phyloP scores from a whole-genome alignment of 1,284 basidiomycete genomes.

The Papiliotrema flavescens region DNA sequence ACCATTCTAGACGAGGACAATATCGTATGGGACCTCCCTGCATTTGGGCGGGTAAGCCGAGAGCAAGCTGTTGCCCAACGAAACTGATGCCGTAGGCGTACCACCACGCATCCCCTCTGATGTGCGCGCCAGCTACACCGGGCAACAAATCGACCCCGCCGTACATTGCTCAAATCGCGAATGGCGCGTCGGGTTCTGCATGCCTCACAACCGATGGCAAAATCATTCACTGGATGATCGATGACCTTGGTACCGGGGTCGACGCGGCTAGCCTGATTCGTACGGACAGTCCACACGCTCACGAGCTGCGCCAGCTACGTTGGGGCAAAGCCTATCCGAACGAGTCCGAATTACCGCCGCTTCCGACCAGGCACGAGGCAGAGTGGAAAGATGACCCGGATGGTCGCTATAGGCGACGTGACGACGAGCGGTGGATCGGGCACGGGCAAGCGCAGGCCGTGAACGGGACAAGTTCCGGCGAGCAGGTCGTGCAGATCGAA shows the following conservation, averaged over 20 bases:
- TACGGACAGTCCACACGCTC: slow-evolving; percentile 55
- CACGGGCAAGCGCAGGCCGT: slow-evolving; percentile 14
- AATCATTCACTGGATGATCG: neutral
- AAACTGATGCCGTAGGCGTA: neutral
- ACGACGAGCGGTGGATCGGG: neutral
- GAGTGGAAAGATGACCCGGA: no score
- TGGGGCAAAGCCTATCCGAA: no score
- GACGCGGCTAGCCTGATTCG: neutral
- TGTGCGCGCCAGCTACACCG: slow-evolving; percentile 30
- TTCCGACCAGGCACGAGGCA: no score
- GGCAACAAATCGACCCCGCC: slow-evolving; percentile 21
- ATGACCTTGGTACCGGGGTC: neutral
- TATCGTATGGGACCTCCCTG: slow-evolving; percentile 42
- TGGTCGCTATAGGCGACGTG: no score
- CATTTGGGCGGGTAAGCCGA: slow-evolving; percentile 35
- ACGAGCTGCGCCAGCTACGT: neutral
- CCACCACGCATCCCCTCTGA: slow-evolving; percentile 1
- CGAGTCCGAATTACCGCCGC: no score
- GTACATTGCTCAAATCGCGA: slow-evolving; percentile 59
- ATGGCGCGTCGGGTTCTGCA: slow-evolving; percentile 69
- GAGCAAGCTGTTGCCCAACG: neutral
- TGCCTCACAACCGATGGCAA: neutral
- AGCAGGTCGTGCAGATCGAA: slow-evolving; percentile 70
- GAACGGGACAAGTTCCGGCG: slow-evolving; percentile 30
- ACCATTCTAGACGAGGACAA: slow-evolving; percentile 43